Evolutionary conservation across 1,284 basidiomycete species (phyloP).

Genomic region (Xerocomus minutiporus): DNA sequence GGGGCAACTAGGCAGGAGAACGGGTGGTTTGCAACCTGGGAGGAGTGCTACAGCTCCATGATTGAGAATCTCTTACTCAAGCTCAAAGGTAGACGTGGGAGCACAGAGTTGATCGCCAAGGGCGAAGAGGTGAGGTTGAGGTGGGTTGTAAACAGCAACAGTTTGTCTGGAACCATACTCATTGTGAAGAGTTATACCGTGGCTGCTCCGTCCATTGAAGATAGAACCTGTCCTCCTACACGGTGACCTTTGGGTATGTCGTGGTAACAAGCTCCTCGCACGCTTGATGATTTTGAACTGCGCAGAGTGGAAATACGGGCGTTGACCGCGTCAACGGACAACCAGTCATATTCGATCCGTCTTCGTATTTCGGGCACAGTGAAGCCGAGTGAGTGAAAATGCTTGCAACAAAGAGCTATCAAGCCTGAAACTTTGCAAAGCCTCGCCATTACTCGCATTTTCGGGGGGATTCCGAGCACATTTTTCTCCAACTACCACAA

Average conservation of each 20-base stretch:
- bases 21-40: constrained; percentile 72
- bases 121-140: constrained; percentile 53
- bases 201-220: constrained; percentile 57
- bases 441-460: constrained; percentile 78
- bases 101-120: constrained; percentile 46
- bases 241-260: constrained; percentile 77
- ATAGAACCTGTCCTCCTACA: constrained; percentile 77
- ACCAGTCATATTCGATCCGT: constrained; percentile 80
- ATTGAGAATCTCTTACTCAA: constrained; percentile 61
- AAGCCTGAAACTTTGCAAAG: constrained; percentile 34
- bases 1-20: constrained; percentile 75
- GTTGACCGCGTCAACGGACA: constrained; percentile 48
- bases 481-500: constrained; percentile 77
- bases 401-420: not conserved
- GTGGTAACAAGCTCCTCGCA: not conserved
- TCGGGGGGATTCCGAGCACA: constrained; percentile 69
- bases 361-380: constrained; percentile 80
- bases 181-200: constrained; percentile 65
- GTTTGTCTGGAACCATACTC: constrained; percentile 1
- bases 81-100: constrained; percentile 45
- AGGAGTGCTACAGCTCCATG: constrained; percentile 65
- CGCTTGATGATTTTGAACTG: constrained; percentile 6
- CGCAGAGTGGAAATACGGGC: constrained; percentile 70
- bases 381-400: constrained; percentile 73
- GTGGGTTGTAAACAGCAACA: constrained; percentile 40